Evolutionary conservation across 106 monocot genomes (phyloP).

Genomic region (Dactylorhiza incarnata): DNA sequence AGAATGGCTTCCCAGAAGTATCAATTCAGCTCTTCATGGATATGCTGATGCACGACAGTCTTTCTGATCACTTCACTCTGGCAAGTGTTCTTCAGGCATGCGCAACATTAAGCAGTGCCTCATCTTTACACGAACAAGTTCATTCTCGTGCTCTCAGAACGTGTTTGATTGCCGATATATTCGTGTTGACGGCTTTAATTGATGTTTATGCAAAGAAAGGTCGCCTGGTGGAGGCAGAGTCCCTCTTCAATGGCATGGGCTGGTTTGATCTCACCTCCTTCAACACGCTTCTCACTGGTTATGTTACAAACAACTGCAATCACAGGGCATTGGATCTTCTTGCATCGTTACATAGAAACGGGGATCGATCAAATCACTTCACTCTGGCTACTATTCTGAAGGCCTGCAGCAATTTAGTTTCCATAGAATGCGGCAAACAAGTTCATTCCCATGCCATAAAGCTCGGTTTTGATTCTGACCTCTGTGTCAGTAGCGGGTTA

Average conservation of each 20-base stretch:
- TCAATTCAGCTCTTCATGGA: slow-evolving; percentile 33
- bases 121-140: slow-evolving; percentile 34
- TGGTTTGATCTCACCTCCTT: slow-evolving; percentile 47
- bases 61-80: slow-evolving; percentile 53
- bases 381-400: slow-evolving; percentile 51
- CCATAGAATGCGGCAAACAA: background rate
- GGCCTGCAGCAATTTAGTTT: slow-evolving; percentile 46
- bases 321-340: slow-evolving; percentile 35
- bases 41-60: slow-evolving; percentile 28
- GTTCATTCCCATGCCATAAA: slow-evolving; percentile 24
- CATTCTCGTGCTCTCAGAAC: slow-evolving; percentile 37
- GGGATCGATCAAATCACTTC: slow-evolving; percentile 28
- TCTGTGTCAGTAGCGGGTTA: slow-evolving; percentile 48
- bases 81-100: slow-evolving; percentile 49
- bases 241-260: slow-evolving; percentile 21
- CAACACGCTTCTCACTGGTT: slow-evolving; percentile 61
- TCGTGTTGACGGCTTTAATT: slow-evolving; percentile 52
- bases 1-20: slow-evolving; percentile 6
- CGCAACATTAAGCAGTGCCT: slow-evolving; percentile 1
- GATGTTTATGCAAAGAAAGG: slow-evolving; percentile 53
- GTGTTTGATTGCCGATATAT: slow-evolving; percentile 32
- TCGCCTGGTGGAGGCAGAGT: slow-evolving; percentile 32
- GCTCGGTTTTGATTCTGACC: slow-evolving; percentile 38
- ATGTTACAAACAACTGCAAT: slow-evolving; percentile 23
- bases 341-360: slow-evolving; percentile 15